Evolutionary conservation across 768 basidiomycete species (phyloP), one percentile per base, ranked within the genome.

Genomic region (Amanita rubescens): DNA sequence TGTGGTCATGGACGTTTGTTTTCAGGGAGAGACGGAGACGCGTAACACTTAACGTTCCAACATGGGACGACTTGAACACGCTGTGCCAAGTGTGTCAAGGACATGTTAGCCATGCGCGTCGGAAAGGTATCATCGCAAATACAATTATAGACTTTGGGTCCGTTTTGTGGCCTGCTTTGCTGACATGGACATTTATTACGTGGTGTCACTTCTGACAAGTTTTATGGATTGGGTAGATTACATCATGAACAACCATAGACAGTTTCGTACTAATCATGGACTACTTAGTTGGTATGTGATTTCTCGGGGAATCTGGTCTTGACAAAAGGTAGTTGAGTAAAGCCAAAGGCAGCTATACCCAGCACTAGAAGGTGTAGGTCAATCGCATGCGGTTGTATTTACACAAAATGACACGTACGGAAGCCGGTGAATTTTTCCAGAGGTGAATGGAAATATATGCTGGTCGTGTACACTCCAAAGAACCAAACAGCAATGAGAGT

Each of bases 381-480:
- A 53, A 20, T 27, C 7, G 7, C 3, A 6, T 15, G 8, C 6
- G 24, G 6, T n/a, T 10, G 35, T 9, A 25, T 2, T 15, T 19
- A 38, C 48, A 22, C 7, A 19, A 46, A 20, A 35, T 20, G 49
- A 41, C 12, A 82, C 90, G 64, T 63, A 94, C 93, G 37, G 55
- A 85, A 87, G 11, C 95, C 95, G 2, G 85, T 82, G 32, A 90
- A 56, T 71, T 98, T 97, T 72, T 97, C 95, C 11, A 76, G 68
- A 0, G 91, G 90, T 3, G 85, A 76, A 64, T 98, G 95, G 74
- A 95, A 98, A 67, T 92, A 97, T 7, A 95, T 71, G 49, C 85
- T 82, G 19, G 95, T 97, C 42, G 89, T 89, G 55, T 78, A 80
- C 8, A 76, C 69, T 58, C 90, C 90, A 64, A 90, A 78, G 46